Evolutionary conservation across 1,284 basidiomycete species (phyloP), one percentile per base, ranked within the genome.

Genomic region (Amylostereum areolatum): DNA sequence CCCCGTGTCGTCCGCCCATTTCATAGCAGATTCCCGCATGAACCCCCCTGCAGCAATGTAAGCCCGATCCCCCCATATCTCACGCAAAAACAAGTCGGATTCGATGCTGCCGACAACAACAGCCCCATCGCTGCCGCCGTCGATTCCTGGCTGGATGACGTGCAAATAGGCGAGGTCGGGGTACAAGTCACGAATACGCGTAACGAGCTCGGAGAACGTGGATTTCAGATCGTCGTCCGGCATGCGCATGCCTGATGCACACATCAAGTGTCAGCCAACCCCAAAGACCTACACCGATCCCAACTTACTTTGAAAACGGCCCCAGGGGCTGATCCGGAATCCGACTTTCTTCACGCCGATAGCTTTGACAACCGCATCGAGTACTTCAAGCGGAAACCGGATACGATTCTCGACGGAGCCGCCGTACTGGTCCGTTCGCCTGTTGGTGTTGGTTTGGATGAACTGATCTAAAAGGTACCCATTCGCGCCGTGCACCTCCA

Each of bases 141-240:
- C 48, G 9, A 66, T 57, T 11, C 71, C 65, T 1, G 75, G 66
- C 57, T 83, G 81, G 29, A 79, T 63, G 36, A 75, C 63, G 58
- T 87, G 83, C 12, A 83, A 51, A 57, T 81, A 85, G 1, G 78
- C 79, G 6, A 84, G 63, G 7, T 70, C 57, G 18, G 80, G 75
- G 57, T 74, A 68, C 1, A 52, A 49, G 4, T 54, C 43, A 32
- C 62, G 61, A 5, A 74, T 48, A 4, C 58, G 44, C 0, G 57
- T 49, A n/a, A 70, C 59, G 41, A 76, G 57, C 53, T 72, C 59
- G 6, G 59, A 52, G 57, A 72, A 76, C 35, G 70, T 69, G 10
- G 70, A 66, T n/a, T 71, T 54, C 0, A 74, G 72, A 50, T 72
- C 62, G 27, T 57, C 50, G 59, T 69, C 66, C 58, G 61, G 53